A percentile compares a stretch with the other conserved stretches of the same genome.
phyloP scores from a whole-genome alignment of 148 eudicot genomes.

The Spergularia marina region DNA sequence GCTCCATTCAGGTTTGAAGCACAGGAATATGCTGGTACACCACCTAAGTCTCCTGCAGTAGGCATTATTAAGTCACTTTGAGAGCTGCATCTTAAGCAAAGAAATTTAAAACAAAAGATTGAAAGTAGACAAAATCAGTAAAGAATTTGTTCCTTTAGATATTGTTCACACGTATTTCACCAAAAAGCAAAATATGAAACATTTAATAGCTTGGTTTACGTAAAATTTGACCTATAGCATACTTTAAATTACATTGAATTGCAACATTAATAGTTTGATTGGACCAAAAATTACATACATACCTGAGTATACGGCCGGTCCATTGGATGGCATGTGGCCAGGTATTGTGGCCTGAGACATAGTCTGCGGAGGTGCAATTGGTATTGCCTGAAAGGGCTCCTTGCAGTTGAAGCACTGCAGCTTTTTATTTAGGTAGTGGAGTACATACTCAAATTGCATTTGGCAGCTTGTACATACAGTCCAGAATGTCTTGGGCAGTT shows the following conservation, averaged over 20 bases:
- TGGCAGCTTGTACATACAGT: slow-evolving; percentile 57
- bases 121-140: neutral
- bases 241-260: neutral
- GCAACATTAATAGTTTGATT: neutral
- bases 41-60: slow-evolving; percentile 23
- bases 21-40: slow-evolving; percentile 23
- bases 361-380: slow-evolving; percentile 45
- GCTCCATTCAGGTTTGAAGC: slow-evolving; percentile 24
- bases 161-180: neutral
- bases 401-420: slow-evolving; percentile 55
- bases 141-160: neutral
- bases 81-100: neutral
- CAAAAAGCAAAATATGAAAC: neutral
- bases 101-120: neutral
- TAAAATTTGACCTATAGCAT: neutral
- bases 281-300: slow-evolving; percentile 3
- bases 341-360: slow-evolving; percentile 15
- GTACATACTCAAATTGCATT: slow-evolving; percentile 57
- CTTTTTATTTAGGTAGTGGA: slow-evolving; percentile 44
- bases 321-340: slow-evolving; percentile 15
- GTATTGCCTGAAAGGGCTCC: slow-evolving; percentile 49
- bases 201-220: neutral
- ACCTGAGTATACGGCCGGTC: slow-evolving; percentile 21
- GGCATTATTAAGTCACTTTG: slow-evolving; percentile 1
- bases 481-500: slow-evolving; percentile 54